A percentile compares a stretch with the other conserved stretches of the same genome.
These are phyloP conservation scores for Zychaea mexicana DNA, from an alignment of 371 early-diverging fungal genomes.

Conservation along the genomic window DNA sequence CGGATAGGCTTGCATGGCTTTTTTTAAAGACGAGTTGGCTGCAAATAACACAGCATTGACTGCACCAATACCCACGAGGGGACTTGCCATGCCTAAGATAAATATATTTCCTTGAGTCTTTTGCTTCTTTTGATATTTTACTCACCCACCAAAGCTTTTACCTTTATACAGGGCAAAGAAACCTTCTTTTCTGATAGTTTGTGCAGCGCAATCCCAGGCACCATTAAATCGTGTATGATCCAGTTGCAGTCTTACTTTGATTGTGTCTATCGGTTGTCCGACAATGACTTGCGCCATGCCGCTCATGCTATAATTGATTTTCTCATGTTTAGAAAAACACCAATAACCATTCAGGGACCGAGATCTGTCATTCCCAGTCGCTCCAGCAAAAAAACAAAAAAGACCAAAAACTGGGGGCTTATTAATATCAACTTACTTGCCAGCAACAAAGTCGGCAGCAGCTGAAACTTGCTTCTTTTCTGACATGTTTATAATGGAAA, in stretches of 20 bases:
- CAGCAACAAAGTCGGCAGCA: conserved; percentile 48
- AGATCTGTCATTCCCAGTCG: background rate
- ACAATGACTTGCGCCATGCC: conserved; percentile 54
- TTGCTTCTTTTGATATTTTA: background rate
- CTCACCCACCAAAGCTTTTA: too few species aligned
- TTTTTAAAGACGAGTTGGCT: conserved; percentile 68
- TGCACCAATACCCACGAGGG: conserved; percentile 79
- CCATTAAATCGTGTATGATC: conserved; percentile 64
- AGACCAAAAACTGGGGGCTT: background rate
- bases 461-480: conserved; percentile 26
- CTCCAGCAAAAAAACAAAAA: background rate
- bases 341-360: background rate
- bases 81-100: conserved; percentile 76
- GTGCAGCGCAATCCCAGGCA: conserved; percentile 69
- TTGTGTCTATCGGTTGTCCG: conserved; percentile 63
- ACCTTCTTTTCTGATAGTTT: conserved; percentile 67
- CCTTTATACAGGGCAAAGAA: conserved; percentile 80
- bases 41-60: conserved; percentile 85
- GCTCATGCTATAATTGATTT: conserved; percentile 12
- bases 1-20: conserved; percentile 46
- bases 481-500: background rate
- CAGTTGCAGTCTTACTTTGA: conserved; percentile 73
- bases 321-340: too few species aligned
- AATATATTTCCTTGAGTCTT: background rate
- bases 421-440: conserved; percentile 43